Evolutionary conservation across 805 yeast genomes (phyloP), one percentile per base, ranked within the genome.

Genomic region (Saccharomycopsis guyanensis): DNA sequence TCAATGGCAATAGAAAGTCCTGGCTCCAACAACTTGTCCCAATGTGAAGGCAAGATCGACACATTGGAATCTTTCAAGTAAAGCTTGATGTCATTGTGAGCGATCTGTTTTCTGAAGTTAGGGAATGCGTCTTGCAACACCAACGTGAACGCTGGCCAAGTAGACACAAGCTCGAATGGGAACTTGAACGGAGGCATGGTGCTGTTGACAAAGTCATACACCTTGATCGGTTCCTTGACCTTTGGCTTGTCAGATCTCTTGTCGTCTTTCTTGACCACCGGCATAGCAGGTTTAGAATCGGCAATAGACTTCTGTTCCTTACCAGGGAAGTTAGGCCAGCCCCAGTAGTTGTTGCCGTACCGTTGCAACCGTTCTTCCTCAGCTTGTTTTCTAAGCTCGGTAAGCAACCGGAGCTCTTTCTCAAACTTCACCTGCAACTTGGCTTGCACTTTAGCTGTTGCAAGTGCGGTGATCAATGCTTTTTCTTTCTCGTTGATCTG

Each of bases 281-380:
- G 10, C 6, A 10, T 10, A 29, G 2, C 18, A 34, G 40, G 20
- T 15, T 27, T 1, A 5, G 24, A 29, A 2, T 19, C 23, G 19
- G 18, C 44, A n/a, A 31, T 37, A 20, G 24, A 12, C 8, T 43
- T 41, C 3, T 29, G 39, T 3, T 31, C 40, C 25, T 45, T 36
- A 15, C 38, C 40, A 8, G 12, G 24, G 25, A 40, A n/a, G 32
- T 40, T 40, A 18, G 46, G 50, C 51, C 53, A 43, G 12, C 54
- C 54, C 54, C 54, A 50, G 27, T 40, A 50, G 24, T 47, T 47
- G 23, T 42, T 42, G 34, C 52, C 54, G 40, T 51, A 51, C n/a
- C 52, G 42, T 35, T 49, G 49, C n/a, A 45, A 39, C 27, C 46
- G 29, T 16, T 48, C 52, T 25, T 48, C 54, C 32, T 51, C 48